Evolutionary conservation across 129 eudicot genomes (phyloP).

Genomic region (Scalesia atractyloides): DNA sequence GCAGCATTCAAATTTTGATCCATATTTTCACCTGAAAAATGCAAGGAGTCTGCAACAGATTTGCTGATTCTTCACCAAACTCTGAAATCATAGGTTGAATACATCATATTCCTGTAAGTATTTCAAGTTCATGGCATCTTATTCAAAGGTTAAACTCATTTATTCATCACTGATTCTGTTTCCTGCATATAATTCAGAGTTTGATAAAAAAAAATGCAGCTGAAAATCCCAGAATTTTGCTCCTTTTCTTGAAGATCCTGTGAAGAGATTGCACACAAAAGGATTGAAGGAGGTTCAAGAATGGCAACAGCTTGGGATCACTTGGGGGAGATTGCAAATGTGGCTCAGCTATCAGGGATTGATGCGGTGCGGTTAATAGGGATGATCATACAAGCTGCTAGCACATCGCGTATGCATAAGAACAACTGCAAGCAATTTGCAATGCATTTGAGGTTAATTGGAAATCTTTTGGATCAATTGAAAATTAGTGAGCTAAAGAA

Average conservation of each 20-base stretch:
- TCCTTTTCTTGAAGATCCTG: neutral
- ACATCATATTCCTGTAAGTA: neutral
- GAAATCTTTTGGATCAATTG: constrained; percentile 69
- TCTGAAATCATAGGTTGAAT: neutral
- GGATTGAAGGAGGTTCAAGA: constrained; percentile 2
- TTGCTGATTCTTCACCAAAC: neutral
- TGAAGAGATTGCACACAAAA: neutral
- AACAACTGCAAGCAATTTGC: constrained; percentile 86
- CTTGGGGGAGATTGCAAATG: constrained; percentile 70
- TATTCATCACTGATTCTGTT: neutral
- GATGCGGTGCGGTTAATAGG: constrained; percentile 79
- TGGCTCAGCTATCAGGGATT: constrained; percentile 72
- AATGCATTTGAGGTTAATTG: constrained; percentile 75
- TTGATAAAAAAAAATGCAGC: neutral
- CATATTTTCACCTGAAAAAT: neutral
- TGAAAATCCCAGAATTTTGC: constrained; percentile 15
- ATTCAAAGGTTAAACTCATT: neutral
- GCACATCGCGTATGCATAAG: constrained; percentile 82
- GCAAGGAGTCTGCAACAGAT: neutral
- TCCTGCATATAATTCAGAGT: neutral
- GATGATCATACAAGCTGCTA: constrained; percentile 74
- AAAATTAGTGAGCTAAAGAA: constrained; percentile 68
- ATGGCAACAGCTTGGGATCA: constrained; percentile 73
- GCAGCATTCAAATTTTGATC: neutral
- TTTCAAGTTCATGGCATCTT: neutral